These are phyloP conservation scores for Sclerotiophoma versabilis DNA, from an alignment of 2,329 filamentous ascomycete genomes.

Conservation along the genomic window DNA sequence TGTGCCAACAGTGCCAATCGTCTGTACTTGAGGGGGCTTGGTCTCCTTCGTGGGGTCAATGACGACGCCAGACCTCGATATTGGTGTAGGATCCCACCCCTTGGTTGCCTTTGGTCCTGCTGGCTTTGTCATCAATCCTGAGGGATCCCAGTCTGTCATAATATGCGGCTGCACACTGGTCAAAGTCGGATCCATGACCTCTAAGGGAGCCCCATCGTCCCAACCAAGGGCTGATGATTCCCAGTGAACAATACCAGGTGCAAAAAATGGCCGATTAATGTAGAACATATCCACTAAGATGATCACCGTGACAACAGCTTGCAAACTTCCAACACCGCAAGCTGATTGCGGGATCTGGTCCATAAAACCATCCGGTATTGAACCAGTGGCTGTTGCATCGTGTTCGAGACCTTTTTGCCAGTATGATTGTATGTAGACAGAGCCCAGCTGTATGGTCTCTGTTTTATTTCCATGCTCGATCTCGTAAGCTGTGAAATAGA, in stretches of 20 bases:
- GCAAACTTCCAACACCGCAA: conserved; percentile 47
- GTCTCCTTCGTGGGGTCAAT: conserved; percentile 11
- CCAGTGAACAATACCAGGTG: conserved; percentile 39
- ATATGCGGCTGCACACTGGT: conserved; percentile 17
- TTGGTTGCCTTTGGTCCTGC: conserved; percentile 21
- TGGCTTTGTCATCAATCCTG: conserved; percentile 18
- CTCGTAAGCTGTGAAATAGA: conserved; percentile 54
- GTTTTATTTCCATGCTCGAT: conserved; percentile 48
- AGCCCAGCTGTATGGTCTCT: conserved; percentile 43
- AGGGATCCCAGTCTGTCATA: conserved; percentile 23
- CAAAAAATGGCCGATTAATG: conserved; percentile 19
- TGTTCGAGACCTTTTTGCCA: conserved; percentile 40
- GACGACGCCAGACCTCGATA: conserved; percentile 28
- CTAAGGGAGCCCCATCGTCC: conserved; percentile 25
- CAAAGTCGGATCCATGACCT: conserved; percentile 13
- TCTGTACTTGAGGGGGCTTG: conserved; percentile 25
- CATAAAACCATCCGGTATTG: conserved; percentile 48
- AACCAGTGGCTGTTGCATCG: conserved; percentile 35
- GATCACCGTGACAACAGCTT: conserved; percentile 52
- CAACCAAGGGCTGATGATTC: conserved; percentile 41
- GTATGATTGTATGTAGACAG: conserved; percentile 49
- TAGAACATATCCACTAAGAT: conserved; percentile 53
- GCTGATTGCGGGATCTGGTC: conserved; percentile 41
- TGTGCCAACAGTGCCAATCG: conserved; percentile 33
- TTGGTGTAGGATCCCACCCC: conserved; percentile 26